Base-by-base conservation (phyloP, 352 stramenopile genomes). In the Peronospora belbahrii region DNA sequence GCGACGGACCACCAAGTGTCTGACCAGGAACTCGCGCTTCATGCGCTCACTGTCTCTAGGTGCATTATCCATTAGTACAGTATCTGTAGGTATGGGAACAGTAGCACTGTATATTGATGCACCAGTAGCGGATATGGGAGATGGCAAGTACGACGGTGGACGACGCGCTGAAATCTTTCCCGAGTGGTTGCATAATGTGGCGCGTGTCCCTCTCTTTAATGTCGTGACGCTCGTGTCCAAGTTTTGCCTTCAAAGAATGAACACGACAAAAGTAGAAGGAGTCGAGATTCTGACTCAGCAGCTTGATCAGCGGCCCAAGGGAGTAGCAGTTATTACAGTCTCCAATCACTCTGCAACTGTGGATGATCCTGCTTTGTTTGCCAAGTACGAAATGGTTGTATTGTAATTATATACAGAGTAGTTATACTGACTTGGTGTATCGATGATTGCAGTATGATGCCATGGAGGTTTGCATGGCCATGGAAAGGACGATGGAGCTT, bases 341-440 rank as follows among this genome's bases (percentile, higher is more conserved):
- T 88, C 74, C 22, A 92, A 92, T 52, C 81, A 92, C 67, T 83
- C 77, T 40, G 75, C 81, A 7, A 92, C 78, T 4, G 75, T 92
- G 20, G 81, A 92, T 52, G 81, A 92, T 41, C 81, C 81, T 0
- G 76, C 56, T 15, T 50, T 88, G 2, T 61, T 92, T 36, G 75
- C 75, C 4, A 68, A 64, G 76, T 88, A 70, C 39, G 72, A 65
- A 6, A 8, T n/a, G 18, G 40, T 23, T 40, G 33, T 6, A n/a
- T 35, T 18, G 11, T 24, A 20, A 36, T 30, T 18, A 6, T n/a
- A n/a, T n/a, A n/a, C n/a, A n/a, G n/a, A n/a, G n/a, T n/a, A n/a
- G n/a, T n/a, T n/a, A n/a, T n/a, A n/a, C n/a, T n/a, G n/a, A n/a
- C n/a, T n/a, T n/a, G n/a, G n/a, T n/a, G n/a, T n/a, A n/a, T n/a